phyloP scores from a whole-genome alignment of 2,329 filamentous ascomycete genomes.

The Zymoseptoria ardabiliae region DNA sequence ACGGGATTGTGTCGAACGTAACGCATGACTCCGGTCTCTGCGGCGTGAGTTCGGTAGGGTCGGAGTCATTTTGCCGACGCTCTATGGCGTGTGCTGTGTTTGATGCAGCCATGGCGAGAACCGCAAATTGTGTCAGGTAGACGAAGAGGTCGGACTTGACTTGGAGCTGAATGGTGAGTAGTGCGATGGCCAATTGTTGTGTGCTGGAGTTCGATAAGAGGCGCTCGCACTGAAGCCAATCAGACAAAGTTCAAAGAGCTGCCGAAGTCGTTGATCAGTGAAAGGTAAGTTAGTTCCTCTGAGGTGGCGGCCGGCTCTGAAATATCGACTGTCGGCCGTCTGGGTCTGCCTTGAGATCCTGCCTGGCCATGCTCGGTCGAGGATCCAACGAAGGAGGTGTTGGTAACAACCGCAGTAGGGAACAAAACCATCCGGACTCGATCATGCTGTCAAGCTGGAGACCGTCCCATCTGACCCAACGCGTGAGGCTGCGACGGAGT shows the following conservation, averaged over 20 bases:
- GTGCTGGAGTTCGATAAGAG: neutral
- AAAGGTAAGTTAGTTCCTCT: neutral
- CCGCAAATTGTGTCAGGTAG: neutral
- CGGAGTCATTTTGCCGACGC: neutral
- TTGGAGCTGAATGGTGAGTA: neutral
- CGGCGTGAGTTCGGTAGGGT: neutral
- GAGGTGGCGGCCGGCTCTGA: neutral
- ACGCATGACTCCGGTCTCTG: neutral
- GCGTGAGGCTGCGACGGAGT: neutral
- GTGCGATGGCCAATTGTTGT: neutral
- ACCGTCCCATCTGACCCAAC: neutral
- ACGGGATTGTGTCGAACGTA: neutral
- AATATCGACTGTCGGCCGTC: no score
- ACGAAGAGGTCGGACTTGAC: neutral
- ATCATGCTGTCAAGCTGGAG: neutral
- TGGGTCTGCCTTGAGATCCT: neutral
- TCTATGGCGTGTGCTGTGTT: neutral
- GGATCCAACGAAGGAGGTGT: no score
- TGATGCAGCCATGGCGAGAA: neutral
- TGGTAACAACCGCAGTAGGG: neutral
- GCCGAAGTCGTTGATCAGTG: neutral
- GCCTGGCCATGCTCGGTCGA: neutral
- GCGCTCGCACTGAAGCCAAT: no score
- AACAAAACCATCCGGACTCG: neutral
- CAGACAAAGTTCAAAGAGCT: neutral